phyloP scores from a whole-genome alignment of 108 stramenopile species.

The Discostella pseudostelligera region DNA sequence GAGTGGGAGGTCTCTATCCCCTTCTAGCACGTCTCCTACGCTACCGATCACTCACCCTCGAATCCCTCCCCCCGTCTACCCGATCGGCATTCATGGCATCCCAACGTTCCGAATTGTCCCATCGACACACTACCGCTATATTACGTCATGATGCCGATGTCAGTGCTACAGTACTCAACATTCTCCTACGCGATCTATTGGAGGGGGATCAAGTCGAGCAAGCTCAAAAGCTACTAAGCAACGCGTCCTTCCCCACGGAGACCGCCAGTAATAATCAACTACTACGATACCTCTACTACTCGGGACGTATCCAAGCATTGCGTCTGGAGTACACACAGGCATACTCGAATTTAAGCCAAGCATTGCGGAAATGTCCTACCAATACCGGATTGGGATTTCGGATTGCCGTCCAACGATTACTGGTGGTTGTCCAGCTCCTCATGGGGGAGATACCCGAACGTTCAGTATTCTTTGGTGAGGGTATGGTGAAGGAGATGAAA shows the following conservation, averaged over 20 bases:
- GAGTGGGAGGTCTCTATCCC: constrained; percentile 66
- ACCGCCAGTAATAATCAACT: constrained; percentile 93
- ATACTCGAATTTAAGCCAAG: constrained; percentile 91
- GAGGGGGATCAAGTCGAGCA: constrained; percentile 85
- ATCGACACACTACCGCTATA: constrained; percentile 73
- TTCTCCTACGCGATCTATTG: constrained; percentile 78
- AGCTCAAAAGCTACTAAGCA: constrained; percentile 90
- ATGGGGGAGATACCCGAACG: constrained; percentile 98
- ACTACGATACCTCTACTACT: constrained; percentile 95
- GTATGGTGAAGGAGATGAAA: constrained; percentile 72
- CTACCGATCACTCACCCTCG: constrained; percentile 67
- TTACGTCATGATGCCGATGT: constrained; percentile 81
- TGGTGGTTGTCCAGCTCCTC: constrained; percentile 91
- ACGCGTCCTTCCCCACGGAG: constrained; percentile 88
- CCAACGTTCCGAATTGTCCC: constrained; percentile 25
- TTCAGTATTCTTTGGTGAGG: constrained; percentile 74
- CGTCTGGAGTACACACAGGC: constrained; percentile 95
- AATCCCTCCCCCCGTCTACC: constrained; percentile 25
- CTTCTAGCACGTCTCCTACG: constrained; percentile 77
- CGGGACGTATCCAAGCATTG: constrained; percentile 92
- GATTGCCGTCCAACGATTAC: constrained; percentile 80
- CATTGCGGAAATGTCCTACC: constrained; percentile 93
- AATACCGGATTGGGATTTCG: constrained; percentile 92
- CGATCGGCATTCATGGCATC: constrained; percentile 12
- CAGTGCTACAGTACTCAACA: constrained; percentile 78